Evolutionary conservation across 2,329 filamentous ascomycete genomes (phyloP), one percentile per base, ranked within the genome.

Genomic region (Scytalidium lignicola): DNA sequence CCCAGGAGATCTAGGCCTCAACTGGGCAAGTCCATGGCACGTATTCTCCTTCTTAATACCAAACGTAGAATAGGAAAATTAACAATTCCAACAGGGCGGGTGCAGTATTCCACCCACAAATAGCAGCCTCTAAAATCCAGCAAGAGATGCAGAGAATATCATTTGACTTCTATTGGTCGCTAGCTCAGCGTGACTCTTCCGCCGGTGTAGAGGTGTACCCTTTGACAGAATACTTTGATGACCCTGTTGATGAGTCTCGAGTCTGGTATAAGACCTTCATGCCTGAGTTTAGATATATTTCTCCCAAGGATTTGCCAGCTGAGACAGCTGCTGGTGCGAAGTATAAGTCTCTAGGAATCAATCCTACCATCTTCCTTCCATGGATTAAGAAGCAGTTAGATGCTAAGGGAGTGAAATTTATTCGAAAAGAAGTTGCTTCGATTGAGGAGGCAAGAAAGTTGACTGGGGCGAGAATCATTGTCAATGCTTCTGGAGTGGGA

Each of bases 21-120:
- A 52, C n/a, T 62, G 59, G 58, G 58, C 58, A 43, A 58, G 54
- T 52, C 59, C 58, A 37, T 62, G 59, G 59, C 59, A 48, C n/a
- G 20, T 44, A 22, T 32, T 40, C 21, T n/a, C 15, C 21, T 17
- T 32, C 45, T n/a, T n/a, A n/a, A n/a, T n/a, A n/a, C n/a, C n/a
- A n/a, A n/a, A 10, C 12, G 13, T n/a, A 41, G 9, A 28, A 20
- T 2, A 19, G 5, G 7, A 15, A 23, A 41, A 29, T 20, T 6
- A 22, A 7, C 15, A 17, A 3, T 19, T 22, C 3, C 2, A 43
- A 21, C 18, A 61, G 59, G 59, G 59, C 58, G 20, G 59, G 58
- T 10, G 59, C 59, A 49, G 53, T 58, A 2, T 61, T 59, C 40
- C 59, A 61, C 43, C 59, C 58, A 10, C 56, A 61, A 43, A 48